Evolutionary conservation across 345 rosid species (phyloP).

Genomic region (Lenwebbia sp.): DNA sequence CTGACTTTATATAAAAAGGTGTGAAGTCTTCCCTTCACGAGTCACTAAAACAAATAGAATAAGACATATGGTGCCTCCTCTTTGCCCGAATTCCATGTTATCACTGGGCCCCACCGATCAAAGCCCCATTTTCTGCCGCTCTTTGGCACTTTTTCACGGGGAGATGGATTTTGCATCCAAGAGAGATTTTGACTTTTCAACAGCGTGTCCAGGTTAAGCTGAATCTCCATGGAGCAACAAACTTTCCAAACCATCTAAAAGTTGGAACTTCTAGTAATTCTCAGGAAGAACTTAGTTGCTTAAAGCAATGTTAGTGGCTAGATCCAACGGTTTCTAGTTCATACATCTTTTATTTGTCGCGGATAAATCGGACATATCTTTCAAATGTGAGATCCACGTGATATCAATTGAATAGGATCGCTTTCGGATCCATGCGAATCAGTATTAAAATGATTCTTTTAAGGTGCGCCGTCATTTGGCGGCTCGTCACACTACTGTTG

Average conservation of each 20-base stretch:
- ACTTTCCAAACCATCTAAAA: not conserved
- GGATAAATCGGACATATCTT: not conserved
- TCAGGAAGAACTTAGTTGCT: not conserved
- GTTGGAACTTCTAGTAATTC: not conserved
- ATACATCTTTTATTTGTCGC: not conserved
- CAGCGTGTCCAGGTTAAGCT: not conserved
- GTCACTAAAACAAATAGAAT: not conserved
- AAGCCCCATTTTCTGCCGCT: not conserved
- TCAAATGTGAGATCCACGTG: not conserved
- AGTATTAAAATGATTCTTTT: rapidly evolving
- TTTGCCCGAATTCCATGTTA: not conserved
- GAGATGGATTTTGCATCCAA: not conserved
- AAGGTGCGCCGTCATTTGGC: not conserved
- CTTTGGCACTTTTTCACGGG: not conserved
- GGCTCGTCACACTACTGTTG: rapidly evolving
- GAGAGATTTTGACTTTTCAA: not conserved
- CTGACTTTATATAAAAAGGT: not conserved
- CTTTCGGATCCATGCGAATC: rapidly evolving
- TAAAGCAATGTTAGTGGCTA: not conserved
- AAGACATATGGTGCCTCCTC: not conserved
- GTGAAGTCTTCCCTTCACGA: not conserved
- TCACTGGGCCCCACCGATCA: not conserved
- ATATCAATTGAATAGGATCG: not conserved
- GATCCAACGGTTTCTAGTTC: not conserved
- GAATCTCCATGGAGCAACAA: not conserved